A percentile compares a stretch with the other conserved stretches of the same genome.
Evolutionary conservation across 2,329 filamentous ascomycete genomes (phyloP).

Genomic region (Acrocalymma vagum): DNA sequence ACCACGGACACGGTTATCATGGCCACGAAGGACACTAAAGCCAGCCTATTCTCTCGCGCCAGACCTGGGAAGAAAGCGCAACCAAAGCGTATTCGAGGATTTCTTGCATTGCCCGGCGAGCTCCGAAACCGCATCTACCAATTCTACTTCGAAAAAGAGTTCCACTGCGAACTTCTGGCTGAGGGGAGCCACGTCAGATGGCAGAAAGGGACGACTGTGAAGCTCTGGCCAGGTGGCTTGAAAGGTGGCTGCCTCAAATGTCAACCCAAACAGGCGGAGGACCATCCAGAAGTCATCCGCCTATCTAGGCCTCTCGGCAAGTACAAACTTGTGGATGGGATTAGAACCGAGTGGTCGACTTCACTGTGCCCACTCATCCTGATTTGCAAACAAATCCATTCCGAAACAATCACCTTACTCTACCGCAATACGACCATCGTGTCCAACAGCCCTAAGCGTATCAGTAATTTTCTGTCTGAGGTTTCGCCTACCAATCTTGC

Average conservation of each 20-base stretch:
- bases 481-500: conserved; percentile 25
- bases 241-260: background rate
- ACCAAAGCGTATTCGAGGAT: conserved; percentile 30
- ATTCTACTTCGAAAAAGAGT: conserved; percentile 39
- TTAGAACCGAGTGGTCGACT: conserved; percentile 36
- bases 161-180: conserved; percentile 35
- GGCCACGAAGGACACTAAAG: conserved; percentile 17
- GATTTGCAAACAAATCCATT: conserved; percentile 37
- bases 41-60: conserved; percentile 20
- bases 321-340: conserved; percentile 24
- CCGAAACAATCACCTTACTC: conserved; percentile 34
- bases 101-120: conserved; percentile 57
- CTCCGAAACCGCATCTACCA: conserved; percentile 59
- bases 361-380: conserved; percentile 38
- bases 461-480: conserved; percentile 33
- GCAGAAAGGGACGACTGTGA: conserved; percentile 16
- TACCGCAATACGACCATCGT: conserved; percentile 39
- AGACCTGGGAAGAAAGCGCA: conserved; percentile 8
- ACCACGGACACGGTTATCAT: background rate
- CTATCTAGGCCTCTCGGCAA: conserved; percentile 25
- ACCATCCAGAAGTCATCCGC: conserved; percentile 14
- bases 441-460: conserved; percentile 35
- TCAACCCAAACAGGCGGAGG: background rate
- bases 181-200: conserved; percentile 15
- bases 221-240: conserved; percentile 15